These are phyloP conservation scores for Mucor piriformis DNA, from an alignment of 371 early-diverging fungal genomes.

Conservation along the genomic window DNA sequence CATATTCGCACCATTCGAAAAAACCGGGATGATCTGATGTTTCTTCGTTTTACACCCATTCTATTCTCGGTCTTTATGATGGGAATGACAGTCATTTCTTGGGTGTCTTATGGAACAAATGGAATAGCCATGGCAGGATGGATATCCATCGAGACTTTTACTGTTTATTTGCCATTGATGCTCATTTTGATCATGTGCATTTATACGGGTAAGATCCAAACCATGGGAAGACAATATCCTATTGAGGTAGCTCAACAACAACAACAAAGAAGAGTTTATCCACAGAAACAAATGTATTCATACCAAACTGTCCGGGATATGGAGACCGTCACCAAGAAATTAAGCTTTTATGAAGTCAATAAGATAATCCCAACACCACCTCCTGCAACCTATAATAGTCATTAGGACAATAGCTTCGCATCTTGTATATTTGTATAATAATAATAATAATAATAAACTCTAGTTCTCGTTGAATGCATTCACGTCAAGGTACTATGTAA, in stretches of 20 bases:
- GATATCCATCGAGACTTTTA: constrained; percentile 21
- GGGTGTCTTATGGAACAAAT: constrained; percentile 21
- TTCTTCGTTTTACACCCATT: constrained; percentile 24
- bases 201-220: constrained; percentile 21
- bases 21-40: constrained; percentile 24
- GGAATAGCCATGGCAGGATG: constrained; percentile 2
- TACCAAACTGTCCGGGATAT: constrained; percentile 10
- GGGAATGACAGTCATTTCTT: constrained; percentile 27
- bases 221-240: constrained; percentile 27
- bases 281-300: background rate
- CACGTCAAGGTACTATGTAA: too few species aligned
- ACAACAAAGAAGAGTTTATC: background rate
- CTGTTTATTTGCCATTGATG: constrained; percentile 21
- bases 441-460: background rate
- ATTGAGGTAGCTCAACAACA: constrained; percentile 12
- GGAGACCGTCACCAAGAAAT: constrained; percentile 15
- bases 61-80: constrained; percentile 23
- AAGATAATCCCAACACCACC: constrained; percentile 2
- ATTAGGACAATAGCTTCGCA: background rate
- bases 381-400: constrained; percentile 1
- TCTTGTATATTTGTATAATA: constrained; percentile 1
- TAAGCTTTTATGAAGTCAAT: constrained; percentile 1
- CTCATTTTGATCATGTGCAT: constrained; percentile 24
- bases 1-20: constrained; percentile 23
- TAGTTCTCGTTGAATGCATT: too few species aligned